Evolutionary conservation across 179 eudicot genomes (phyloP).

Genomic region (Silene coronaria): DNA sequence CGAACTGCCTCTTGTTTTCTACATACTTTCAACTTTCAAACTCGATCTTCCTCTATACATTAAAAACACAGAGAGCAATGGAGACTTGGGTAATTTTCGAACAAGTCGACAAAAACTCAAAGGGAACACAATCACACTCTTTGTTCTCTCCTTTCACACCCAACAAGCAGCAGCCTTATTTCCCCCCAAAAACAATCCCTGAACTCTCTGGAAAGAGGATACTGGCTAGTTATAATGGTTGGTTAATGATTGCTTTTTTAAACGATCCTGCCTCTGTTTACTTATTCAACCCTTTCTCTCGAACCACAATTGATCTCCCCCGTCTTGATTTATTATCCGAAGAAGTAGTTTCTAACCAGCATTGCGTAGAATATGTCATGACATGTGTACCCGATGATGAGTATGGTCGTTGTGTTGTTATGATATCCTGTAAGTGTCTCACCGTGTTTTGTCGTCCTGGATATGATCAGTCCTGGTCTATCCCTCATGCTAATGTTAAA

Average conservation of each 20-base stretch:
- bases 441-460: neutral
- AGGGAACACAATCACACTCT: too few species aligned
- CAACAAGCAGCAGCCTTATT: neutral
- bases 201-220: neutral
- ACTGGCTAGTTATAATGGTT: neutral
- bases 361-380: neutral
- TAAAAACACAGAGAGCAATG: too few species aligned
- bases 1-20: too few species aligned
- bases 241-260: neutral
- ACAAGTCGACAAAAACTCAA: too few species aligned
- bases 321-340: neutral
- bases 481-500: neutral
- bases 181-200: neutral
- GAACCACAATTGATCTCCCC: neutral
- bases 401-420: neutral
- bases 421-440: neutral
- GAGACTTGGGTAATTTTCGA: too few species aligned
- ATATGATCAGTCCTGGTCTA: neutral
- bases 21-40: too few species aligned
- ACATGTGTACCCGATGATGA: neutral
- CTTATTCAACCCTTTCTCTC: slow-evolving; percentile 2
- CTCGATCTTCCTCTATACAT: too few species aligned
- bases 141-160: neutral
- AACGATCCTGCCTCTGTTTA: neutral
- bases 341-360: neutral